These are phyloP conservation scores for Bothriochloa decipiens DNA, from an alignment of 176 grass and related monocot genomes.

Conservation along the genomic window DNA sequence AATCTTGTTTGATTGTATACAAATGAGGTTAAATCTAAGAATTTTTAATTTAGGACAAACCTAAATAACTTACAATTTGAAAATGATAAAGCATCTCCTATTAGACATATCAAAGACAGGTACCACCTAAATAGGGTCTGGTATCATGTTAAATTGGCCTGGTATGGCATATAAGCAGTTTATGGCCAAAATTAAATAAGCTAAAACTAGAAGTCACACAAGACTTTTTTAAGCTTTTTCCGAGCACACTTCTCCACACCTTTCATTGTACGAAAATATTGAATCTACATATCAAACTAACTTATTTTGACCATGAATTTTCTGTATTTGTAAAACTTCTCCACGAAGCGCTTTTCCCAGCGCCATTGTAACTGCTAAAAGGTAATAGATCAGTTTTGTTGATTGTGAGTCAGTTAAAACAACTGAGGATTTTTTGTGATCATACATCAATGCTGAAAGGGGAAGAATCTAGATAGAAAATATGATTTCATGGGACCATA, in stretches of 20 bases:
- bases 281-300: neutral
- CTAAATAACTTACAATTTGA: neutral
- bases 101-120: neutral
- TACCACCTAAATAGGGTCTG: no score
- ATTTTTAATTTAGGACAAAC: neutral
- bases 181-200: no score
- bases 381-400: neutral
- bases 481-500: conserved; percentile 28
- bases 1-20: neutral
- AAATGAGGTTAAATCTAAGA: neutral
- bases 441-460: neutral
- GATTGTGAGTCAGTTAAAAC: neutral
- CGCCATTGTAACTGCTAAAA: neutral
- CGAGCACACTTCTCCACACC: neutral
- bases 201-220: neutral
- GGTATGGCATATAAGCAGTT: no score
- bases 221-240: neutral
- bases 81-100: neutral
- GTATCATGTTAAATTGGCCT: no score
- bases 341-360: neutral
- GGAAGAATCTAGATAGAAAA: neutral
- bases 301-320: neutral
- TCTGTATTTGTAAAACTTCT: neutral
- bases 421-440: neutral
- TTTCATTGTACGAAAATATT: neutral